Evolutionary conservation across 2,329 filamentous ascomycete genomes (phyloP).

Genomic region (Aspergillus jensenii): DNA sequence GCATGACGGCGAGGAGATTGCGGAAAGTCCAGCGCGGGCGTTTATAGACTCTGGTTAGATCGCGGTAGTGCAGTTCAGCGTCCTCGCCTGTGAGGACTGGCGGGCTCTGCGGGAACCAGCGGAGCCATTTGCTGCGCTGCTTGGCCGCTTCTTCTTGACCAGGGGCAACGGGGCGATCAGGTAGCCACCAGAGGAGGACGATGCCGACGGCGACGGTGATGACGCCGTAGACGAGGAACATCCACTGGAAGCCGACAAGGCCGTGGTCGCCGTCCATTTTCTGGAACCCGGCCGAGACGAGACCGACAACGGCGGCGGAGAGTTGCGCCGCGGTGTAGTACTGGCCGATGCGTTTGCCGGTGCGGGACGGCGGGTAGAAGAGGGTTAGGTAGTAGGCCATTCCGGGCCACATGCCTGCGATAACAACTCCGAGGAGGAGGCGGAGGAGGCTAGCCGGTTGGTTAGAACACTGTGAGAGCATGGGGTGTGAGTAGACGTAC

Average conservation of each 20-base stretch:
- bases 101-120: constrained; percentile 66
- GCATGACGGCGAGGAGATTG: constrained; percentile 69
- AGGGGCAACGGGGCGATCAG: constrained; percentile 75
- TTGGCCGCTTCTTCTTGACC: constrained; percentile 33
- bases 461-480: neutral
- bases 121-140: constrained; percentile 39
- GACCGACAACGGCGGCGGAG: constrained; percentile 82
- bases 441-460: constrained; percentile 59
- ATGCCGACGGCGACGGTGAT: constrained; percentile 72
- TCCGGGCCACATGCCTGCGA: constrained; percentile 92
- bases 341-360: constrained; percentile 81
- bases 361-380: constrained; percentile 85
- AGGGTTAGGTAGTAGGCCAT: constrained; percentile 92
- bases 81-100: constrained; percentile 76
- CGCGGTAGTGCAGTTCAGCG: constrained; percentile 77
- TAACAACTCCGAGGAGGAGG: constrained; percentile 80
- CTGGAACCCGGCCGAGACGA: constrained; percentile 89
- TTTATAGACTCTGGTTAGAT: constrained; percentile 78
- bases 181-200: constrained; percentile 82
- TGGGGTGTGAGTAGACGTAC: constrained; percentile 41
- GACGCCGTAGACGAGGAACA: constrained; percentile 86
- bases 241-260: constrained; percentile 66
- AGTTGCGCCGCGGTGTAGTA: constrained; percentile 90
- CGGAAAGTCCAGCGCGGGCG: constrained; percentile 68
- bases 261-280: constrained; percentile 79